Base-by-base conservation (phyloP, 805 yeast genomes). In the Cyberlindnera misumaiensis region DNA sequence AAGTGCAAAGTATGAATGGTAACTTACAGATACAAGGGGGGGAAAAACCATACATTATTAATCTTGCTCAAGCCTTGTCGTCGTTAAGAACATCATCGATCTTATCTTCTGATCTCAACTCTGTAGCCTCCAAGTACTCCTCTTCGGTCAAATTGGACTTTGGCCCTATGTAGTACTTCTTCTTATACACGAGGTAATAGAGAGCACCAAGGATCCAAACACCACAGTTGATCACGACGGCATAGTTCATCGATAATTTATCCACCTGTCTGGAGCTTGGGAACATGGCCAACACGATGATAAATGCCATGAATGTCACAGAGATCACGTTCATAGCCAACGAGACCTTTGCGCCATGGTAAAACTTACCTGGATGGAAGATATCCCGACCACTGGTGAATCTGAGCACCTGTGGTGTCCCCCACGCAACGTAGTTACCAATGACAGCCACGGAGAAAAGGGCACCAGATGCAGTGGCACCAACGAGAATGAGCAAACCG, bases 351-450 rank as follows among this genome's bases (percentile, higher is more conserved):
- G 63, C 61, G 17, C 90, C 90, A 33, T 78, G 55, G 53, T 75
- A 72, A 55, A 82, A 82, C 3, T 78, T 75, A 4, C 90, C 93
- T 1, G 86, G 86, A 10, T 52, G 64, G 49, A 79, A 78, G 32
- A 73, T 60, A n/a, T 62, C 61, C 41, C 62, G 63, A 29, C 79
- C 80, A 33, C 64, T 62, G 2, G 81, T 73, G 34, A 60, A 37
- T 42, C 63, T 51, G 22, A 63, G 42, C 18, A 62, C 48, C 13
- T 60, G 56, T 28, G 72, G 71, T 34, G 61, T 60, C n/a, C 59
- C 54, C 66, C 69, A 63, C 5, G 70, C 62, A 33, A 68, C 52
- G 47, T 65, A 63, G 52, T 65, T 67, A 35, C 72, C 70, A 13
- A 70, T 66, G 30, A 68, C 60, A 22, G 62, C 59, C 22, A 70